Conservation (phyloP, 225 moss, liverwort and hornwort species). For the Pseudoscleropodium purum region DNA sequence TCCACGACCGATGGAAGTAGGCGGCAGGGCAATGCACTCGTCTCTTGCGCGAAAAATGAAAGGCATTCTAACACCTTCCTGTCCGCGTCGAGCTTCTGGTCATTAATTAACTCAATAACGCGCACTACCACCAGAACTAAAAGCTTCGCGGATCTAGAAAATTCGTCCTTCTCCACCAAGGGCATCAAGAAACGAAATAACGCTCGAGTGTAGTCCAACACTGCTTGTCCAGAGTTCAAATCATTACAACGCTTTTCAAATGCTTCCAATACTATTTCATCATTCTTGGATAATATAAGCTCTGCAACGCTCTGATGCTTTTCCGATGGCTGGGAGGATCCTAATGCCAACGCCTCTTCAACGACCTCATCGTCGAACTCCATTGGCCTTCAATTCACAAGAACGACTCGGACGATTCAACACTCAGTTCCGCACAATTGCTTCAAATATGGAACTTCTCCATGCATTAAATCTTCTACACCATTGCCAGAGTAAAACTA, state of each 20-base stretch:
- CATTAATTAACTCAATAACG: constrained; percentile 56
- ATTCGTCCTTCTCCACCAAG: constrained; percentile 42
- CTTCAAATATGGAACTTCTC: neutral
- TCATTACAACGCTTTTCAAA: constrained; percentile 49
- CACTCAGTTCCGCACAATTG: neutral
- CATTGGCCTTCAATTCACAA: constrained; percentile 14
- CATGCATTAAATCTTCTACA: neutral
- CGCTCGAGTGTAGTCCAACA: constrained; percentile 65
- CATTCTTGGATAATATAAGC: constrained; percentile 34
- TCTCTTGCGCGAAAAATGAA: constrained; percentile 58
- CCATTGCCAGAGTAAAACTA: neutral
- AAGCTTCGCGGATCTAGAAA: constrained; percentile 47
- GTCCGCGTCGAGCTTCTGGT: constrained; percentile 38
- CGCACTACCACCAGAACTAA: constrained; percentile 53
- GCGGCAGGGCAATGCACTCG: constrained; percentile 46
- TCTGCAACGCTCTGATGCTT: constrained; percentile 32
- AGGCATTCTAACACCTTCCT: constrained; percentile 57
- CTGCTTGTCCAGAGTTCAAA: constrained; percentile 50
- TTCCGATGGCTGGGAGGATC: constrained; percentile 31
- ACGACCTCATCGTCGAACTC: constrained; percentile 59
- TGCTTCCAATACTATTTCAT: constrained; percentile 40
- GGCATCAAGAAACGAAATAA: constrained; percentile 53
- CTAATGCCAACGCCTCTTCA: constrained; percentile 26
- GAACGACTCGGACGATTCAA: neutral
- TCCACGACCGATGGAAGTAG: constrained; percentile 57